phyloP scores from a whole-genome alignment of 208 protist genomes.

The Wallacemonas sp. region DNA sequence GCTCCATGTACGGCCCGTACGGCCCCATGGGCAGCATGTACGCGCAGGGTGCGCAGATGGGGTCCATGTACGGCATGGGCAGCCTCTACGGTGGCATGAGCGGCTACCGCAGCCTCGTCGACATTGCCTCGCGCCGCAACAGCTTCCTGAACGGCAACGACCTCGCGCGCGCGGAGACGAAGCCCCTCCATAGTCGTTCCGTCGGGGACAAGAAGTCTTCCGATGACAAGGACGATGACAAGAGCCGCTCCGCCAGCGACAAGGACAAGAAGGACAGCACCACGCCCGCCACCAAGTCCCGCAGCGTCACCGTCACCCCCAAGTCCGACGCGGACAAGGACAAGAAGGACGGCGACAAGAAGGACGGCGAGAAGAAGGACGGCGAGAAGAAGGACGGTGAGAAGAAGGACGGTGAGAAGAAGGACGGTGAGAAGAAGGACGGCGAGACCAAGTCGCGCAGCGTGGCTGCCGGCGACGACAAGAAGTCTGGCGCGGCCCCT shows the following conservation, averaged over 20 bases:
- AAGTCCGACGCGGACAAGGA: slow-evolving; percentile 7
- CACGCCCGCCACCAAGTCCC: slow-evolving; percentile 5
- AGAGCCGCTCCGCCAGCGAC: too few species aligned
- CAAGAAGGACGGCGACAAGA: slow-evolving; percentile 1
- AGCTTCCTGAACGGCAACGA: slow-evolving; percentile 68
- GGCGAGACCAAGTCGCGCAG: slow-evolving; percentile 4
- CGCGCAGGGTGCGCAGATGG: slow-evolving; percentile 23
- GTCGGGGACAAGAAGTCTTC: slow-evolving; percentile 11
- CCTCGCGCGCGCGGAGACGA: slow-evolving; percentile 60
- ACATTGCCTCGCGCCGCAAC: slow-evolving; percentile 57
- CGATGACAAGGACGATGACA: slow-evolving; percentile 21
- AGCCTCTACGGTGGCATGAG: slow-evolving; percentile 40
- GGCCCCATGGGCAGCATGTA: slow-evolving; percentile 33
- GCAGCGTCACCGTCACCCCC: background rate
- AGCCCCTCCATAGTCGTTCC: slow-evolving; percentile 31
- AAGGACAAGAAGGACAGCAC: slow-evolving; percentile 15
- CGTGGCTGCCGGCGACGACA: background rate
- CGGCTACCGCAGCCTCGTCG: slow-evolving; percentile 60
- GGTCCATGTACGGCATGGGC: slow-evolving; percentile 43
- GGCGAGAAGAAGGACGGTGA: slow-evolving; percentile 20
- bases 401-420: slow-evolving; percentile 19
- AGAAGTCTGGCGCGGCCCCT: slow-evolving; percentile 1
- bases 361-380: slow-evolving; percentile 9
- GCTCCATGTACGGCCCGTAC: slow-evolving; percentile 47
- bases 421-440: slow-evolving; percentile 22